Evolutionary conservation across 108 stramenopile species (phyloP).

Genomic region (Cyclotella kingstonii): DNA sequence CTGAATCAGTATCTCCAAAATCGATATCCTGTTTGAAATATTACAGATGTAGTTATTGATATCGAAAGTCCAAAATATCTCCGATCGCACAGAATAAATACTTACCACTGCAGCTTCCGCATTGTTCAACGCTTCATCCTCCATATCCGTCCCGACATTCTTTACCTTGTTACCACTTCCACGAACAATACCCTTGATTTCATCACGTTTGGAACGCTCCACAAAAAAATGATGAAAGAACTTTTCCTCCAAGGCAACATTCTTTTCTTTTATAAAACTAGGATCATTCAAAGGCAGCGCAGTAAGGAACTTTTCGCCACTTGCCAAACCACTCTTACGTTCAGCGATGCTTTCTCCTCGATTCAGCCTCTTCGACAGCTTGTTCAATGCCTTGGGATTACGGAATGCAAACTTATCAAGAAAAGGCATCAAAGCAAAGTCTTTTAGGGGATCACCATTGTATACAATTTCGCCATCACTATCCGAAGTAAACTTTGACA

Average conservation of each 20-base stretch:
- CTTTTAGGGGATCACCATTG: conserved; percentile 92
- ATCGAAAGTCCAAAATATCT: neutral
- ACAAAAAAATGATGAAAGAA: conserved; percentile 94
- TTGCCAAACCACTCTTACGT: conserved; percentile 47
- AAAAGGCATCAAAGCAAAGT: conserved; percentile 90
- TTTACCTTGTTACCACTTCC: conserved; percentile 33
- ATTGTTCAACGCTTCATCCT: conserved; percentile 52
- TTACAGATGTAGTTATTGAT: conserved; percentile 2
- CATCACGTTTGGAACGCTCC: conserved; percentile 81
- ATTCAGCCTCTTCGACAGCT: conserved; percentile 35
- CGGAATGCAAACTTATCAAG: conserved; percentile 98
- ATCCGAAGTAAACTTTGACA: conserved; percentile 73
- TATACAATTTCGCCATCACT: conserved; percentile 70
- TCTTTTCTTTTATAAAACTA: conserved; percentile 54
- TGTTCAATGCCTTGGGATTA: conserved; percentile 88
- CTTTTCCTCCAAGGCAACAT: conserved; percentile 69
- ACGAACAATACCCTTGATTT: conserved; percentile 72
- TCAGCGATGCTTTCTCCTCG: conserved; percentile 53
- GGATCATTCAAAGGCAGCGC: conserved; percentile 84
- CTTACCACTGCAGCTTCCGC: conserved; percentile 52
- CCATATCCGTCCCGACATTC: conserved; percentile 48
- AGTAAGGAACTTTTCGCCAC: conserved; percentile 10
- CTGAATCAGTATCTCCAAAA: conserved; percentile 67
- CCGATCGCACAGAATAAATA: conserved; percentile 21
- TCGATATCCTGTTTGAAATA: conserved; percentile 45